A percentile compares a stretch with the other conserved stretches of the same genome.
Conservation (phyloP, 345 rosid species). For the Pugionium cornutum region DNA sequence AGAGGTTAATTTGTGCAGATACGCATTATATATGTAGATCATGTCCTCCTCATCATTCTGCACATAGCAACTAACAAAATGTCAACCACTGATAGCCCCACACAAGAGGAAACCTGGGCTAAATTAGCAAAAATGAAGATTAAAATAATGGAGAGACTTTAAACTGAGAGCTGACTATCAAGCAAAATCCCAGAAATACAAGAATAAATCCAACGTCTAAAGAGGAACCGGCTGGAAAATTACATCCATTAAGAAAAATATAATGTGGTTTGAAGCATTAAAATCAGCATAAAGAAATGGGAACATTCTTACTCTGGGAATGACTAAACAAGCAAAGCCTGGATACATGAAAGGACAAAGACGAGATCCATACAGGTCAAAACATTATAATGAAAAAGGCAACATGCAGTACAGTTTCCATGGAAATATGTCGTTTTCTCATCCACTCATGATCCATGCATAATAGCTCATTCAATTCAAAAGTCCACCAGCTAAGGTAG, state of each 20-base stretch:
- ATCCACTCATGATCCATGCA: constrained; percentile 22
- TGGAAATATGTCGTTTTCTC: constrained; percentile 7
- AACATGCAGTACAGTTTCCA: not conserved
- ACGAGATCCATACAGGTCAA: not conserved
- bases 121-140: constrained; percentile 23
- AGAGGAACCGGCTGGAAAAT: not conserved
- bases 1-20: constrained; percentile 84
- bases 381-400: not conserved
- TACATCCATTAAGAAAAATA: not conserved
- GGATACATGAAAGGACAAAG: not conserved
- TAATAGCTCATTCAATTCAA: constrained; percentile 16
- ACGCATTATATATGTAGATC: constrained; percentile 85
- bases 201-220: constrained; percentile 1
- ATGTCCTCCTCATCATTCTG: constrained; percentile 95
- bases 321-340: constrained; percentile 17
- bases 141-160: not conserved
- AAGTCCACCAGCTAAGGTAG: not conserved
- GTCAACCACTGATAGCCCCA: constrained; percentile 20
- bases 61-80: constrained; percentile 39
- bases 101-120: not conserved
- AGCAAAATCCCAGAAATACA: constrained; percentile 8
- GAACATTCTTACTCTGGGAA: not conserved
- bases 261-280: not conserved
- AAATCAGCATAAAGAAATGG: constrained; percentile 10
- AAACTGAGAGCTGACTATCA: constrained; percentile 10